phyloP scores from a whole-genome alignment of 345 rosid species.

The Cardamine occulta region DNA sequence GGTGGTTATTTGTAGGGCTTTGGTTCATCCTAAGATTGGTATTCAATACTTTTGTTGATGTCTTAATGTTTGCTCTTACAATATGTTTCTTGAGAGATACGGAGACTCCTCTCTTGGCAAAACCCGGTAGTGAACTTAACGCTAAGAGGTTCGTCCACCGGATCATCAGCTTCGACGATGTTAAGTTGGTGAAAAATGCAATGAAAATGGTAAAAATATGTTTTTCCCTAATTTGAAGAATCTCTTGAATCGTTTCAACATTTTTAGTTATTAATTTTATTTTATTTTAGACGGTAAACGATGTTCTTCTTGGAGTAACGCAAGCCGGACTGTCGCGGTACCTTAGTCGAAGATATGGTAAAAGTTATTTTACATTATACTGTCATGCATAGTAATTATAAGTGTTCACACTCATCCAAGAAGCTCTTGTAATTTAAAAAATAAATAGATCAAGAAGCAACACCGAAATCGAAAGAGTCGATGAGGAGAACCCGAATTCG shows the following conservation, averaged over 20 bases:
- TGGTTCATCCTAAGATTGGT: conserved; percentile 51
- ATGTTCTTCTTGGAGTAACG: conserved; percentile 67
- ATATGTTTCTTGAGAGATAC: conserved; percentile 55
- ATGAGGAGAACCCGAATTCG: conserved; percentile 52
- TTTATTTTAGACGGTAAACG: conserved; percentile 67
- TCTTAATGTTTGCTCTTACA: conserved; percentile 51
- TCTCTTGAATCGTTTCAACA: not conserved
- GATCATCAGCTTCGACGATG: conserved; percentile 59
- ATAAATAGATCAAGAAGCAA: conserved; percentile 39
- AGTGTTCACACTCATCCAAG: not conserved
- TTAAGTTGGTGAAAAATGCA: conserved; percentile 51
- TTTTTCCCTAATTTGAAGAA: not conserved
- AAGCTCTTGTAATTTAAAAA: conserved; percentile 29
- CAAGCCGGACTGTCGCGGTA: conserved; percentile 76
- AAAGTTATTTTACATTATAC: not conserved
- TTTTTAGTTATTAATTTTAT: no score
- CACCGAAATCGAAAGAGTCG: conserved; percentile 29
- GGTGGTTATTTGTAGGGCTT: conserved; percentile 49
- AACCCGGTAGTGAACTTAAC: conserved; percentile 26
- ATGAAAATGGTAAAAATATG: conserved; percentile 36
- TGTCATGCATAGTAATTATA: not conserved
- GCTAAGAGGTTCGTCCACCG: conserved; percentile 53
- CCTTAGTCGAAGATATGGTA: conserved; percentile 62
- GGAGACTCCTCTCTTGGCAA: conserved; percentile 56
- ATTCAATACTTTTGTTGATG: conserved; percentile 62